phyloP scores from a whole-genome alignment of 495 filamentous ascomycete genomes.

The Cryomyces minteri region DNA sequence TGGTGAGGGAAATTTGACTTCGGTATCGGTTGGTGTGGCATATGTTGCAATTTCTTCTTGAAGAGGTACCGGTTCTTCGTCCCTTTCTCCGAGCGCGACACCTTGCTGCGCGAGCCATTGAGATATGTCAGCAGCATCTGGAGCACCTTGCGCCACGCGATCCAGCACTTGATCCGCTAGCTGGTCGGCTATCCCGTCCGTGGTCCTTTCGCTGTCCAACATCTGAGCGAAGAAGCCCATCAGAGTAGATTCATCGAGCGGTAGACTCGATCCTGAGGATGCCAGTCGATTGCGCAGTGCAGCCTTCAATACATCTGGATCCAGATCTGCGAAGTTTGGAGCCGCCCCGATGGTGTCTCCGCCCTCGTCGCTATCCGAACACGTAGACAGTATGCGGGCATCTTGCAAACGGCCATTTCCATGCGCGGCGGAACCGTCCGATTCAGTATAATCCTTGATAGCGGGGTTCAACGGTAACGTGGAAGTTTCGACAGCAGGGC shows the following conservation, averaged over 20 bases:
- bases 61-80: constrained; percentile 1
- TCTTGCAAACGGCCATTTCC: background rate
- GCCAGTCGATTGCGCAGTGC: constrained; percentile 11
- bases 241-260: constrained; percentile 15
- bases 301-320: constrained; percentile 12
- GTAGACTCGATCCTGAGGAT: constrained; percentile 9
- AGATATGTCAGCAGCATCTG: constrained; percentile 4
- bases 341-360: constrained; percentile 1
- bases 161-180: constrained; percentile 15
- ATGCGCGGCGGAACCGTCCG: background rate
- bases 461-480: too few species aligned
- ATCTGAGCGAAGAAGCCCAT: constrained; percentile 17
- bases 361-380: background rate
- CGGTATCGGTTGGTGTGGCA: background rate
- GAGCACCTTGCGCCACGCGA: constrained; percentile 4
- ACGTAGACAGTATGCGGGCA: background rate
- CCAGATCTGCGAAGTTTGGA: background rate
- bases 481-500: too few species aligned
- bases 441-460: background rate
- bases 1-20: background rate
- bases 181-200: constrained; percentile 17
- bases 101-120: constrained; percentile 11
- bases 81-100: constrained; percentile 5
- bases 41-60: background rate
- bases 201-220: constrained; percentile 11